Base-by-base conservation (phyloP, 441 rosid genomes). In the Bruguiera hainesii region DNA sequence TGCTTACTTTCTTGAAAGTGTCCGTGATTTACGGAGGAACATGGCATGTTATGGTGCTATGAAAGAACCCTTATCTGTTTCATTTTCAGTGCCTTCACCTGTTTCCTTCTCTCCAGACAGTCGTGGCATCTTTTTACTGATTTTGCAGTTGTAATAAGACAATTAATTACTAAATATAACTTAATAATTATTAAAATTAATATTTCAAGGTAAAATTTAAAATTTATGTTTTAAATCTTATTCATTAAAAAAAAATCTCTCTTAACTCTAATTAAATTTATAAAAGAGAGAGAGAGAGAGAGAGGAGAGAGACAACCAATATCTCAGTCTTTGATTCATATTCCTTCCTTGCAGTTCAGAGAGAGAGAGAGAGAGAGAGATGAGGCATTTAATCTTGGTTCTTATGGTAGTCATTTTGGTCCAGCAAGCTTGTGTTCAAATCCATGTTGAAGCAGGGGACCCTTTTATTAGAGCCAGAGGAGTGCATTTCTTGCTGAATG, bases 381-480 rank as follows among this genome's bases (percentile, higher is more conserved):
- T 78, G 96, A 86, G 61, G 82, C 76, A 72, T 64, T 63, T 70
- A 37, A 64, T 68, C 31, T 58, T 77, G 61, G 53, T 61, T 61
- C 20, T 74, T 55, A 50, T 79, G 49, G 28, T 84, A 9, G 50
- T 71, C 69, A 30, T 83, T 78, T 20, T 81, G 51, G 30, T 74
- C 62, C 67, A 58, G 61, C 81, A 63, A 23, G 57, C 26, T n/a
- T 64, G 53, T 65, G 59, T 72, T 64, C 69, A 61, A 6, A 20
- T 56, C 73, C 71, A 73, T 35, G 86, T 76, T 26, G 85, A 76
- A 49, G 80, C 87, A 55, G 82, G 77, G 28, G 57, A 53, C 26
- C 23, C 23, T 51, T 94, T 94, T 68, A 75, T 94, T 26, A 84
- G 84, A 72, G 82, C 85, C 39, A 88, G 85, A 76, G 94, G 99